phyloP scores from a whole-genome alignment of 2,329 filamentous ascomycete genomes.

The Colletotrichum truncatum region DNA sequence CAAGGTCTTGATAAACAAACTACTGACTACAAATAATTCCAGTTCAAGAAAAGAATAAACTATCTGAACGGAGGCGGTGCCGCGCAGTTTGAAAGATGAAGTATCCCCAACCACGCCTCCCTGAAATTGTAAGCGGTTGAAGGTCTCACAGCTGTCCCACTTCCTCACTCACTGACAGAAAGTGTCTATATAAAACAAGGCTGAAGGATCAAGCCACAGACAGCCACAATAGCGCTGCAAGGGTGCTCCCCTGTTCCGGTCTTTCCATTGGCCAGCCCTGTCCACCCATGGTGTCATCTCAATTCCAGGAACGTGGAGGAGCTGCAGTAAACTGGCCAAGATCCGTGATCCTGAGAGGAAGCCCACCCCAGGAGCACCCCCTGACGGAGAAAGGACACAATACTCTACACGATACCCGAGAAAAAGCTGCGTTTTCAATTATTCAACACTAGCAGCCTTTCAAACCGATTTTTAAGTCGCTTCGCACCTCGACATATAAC shows the following conservation, averaged over 20 bases:
- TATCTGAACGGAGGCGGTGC: neutral
- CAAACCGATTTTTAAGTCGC: no score
- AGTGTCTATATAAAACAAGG: slow-evolving; percentile 15
- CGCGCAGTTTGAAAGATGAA: neutral
- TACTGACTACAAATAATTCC: neutral
- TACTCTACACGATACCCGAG: neutral
- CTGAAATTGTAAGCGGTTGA: neutral
- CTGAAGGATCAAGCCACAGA: slow-evolving; percentile 11
- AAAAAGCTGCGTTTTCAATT: neutral
- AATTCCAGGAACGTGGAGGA: slow-evolving; percentile 14
- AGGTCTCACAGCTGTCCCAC: neutral
- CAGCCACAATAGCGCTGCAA: neutral
- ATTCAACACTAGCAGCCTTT: no score
- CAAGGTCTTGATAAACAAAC: neutral
- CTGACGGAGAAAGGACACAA: slow-evolving; percentile 17
- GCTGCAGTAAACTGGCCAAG: neutral
- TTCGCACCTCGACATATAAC: neutral
- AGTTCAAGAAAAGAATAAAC: neutral
- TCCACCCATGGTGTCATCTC: slow-evolving; percentile 18
- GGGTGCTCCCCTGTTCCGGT: neutral
- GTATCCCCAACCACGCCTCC: neutral
- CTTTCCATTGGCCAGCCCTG: slow-evolving; percentile 22
- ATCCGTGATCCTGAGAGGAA: slow-evolving; percentile 19
- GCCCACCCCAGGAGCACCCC: neutral
- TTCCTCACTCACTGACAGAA: neutral